Conservation (phyloP, 345 rosid genomes). For the Syzygium jambos region DNA sequence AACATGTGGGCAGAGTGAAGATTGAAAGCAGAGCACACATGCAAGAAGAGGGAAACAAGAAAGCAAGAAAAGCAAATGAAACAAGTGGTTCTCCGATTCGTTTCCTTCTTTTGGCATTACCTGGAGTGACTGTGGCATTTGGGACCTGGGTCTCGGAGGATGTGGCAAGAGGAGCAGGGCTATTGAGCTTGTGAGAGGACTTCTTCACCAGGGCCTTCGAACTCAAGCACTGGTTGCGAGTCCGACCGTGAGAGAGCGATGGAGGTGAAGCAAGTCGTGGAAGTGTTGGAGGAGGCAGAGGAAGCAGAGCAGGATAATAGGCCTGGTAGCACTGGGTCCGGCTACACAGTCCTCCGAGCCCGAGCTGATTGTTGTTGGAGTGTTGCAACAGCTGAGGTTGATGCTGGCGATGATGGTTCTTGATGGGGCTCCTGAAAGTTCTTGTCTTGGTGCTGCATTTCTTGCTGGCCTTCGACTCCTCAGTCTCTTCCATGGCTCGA, state of each 20-base stretch:
- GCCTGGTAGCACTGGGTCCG: constrained; percentile 14
- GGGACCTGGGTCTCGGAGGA: constrained; percentile 7
- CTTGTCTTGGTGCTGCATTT: constrained; percentile 32
- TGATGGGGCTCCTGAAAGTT: constrained; percentile 26
- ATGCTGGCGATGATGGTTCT: constrained; percentile 31
- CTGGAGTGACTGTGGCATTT: constrained; percentile 22
- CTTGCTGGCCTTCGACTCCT: constrained; percentile 28
- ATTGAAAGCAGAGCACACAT: background rate
- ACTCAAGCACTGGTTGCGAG: constrained; percentile 29
- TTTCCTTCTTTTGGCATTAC: constrained; percentile 9
- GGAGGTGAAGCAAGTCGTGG: constrained; percentile 42
- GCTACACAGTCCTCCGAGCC: background rate
- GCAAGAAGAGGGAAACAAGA: background rate
- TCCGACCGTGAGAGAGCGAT: constrained; percentile 21
- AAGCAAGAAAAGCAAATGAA: background rate
- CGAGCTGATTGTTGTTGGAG: constrained; percentile 13
- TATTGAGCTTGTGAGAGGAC: constrained; percentile 28
- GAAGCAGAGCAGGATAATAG: constrained; percentile 58
- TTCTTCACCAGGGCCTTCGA: constrained; percentile 49
- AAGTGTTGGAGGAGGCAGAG: constrained; percentile 49
- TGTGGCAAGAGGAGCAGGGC: constrained; percentile 23
- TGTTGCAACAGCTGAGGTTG: constrained; percentile 37
- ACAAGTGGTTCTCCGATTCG: background rate
- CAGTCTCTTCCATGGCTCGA: constrained; percentile 57
- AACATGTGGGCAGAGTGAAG: background rate